Base-by-base conservation (phyloP, 768 basidiomycete genomes). In the Boletus barrowsii region DNA sequence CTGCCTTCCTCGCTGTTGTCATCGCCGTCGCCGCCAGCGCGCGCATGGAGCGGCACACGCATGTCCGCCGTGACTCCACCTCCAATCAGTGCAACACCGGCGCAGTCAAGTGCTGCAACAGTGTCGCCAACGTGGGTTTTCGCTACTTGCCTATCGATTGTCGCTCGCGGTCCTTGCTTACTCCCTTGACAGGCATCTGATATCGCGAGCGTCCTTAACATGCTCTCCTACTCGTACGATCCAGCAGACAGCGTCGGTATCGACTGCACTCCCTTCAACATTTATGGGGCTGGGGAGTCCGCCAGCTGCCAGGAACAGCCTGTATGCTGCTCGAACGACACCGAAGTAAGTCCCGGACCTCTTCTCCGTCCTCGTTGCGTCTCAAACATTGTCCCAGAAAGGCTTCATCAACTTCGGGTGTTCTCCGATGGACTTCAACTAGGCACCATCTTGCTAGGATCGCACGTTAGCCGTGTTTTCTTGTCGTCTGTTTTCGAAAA, bases 281-380 rank as follows among this genome's bases (percentile, higher is more conserved):
- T 60, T 9, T 14, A 41, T 13, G 69, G 69, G 3, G 51, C 43
- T 3, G 69, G 64, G 30, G 26, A 63, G 15, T 49, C 47, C 11
- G 54, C 69, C 5, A 4, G 3, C 20, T 68, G 67, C 30, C 39
- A 58, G 32, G 55, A 68, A 20, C 57, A 71, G 47, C 67, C 67
- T 37, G 57, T 70, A 20, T 68, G 67, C 43, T 68, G 67, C 44
- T 22, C 43, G 10, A 57, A 61, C 47, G 42, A 57, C 9, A 39
- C 14, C 15, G 59, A 62, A 45, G 67, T 68, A 11, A 51, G 67
- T 59, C 43, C 36, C 17, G 13, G 15, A 4, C n/a, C 14, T 40
- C 32, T 17, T 43, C 24, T 35, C 29, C 3, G 11, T n/a, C 17
- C 1, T 9, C 3, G 47, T 24, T 22, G 7, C 17, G 37, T 33